Percentiles rank a stretch among this genome's conserved stretches.
Evolutionary conservation across 192 early-diverging fungal genomes (phyloP).

Genomic region (Coemansia sp.): DNA sequence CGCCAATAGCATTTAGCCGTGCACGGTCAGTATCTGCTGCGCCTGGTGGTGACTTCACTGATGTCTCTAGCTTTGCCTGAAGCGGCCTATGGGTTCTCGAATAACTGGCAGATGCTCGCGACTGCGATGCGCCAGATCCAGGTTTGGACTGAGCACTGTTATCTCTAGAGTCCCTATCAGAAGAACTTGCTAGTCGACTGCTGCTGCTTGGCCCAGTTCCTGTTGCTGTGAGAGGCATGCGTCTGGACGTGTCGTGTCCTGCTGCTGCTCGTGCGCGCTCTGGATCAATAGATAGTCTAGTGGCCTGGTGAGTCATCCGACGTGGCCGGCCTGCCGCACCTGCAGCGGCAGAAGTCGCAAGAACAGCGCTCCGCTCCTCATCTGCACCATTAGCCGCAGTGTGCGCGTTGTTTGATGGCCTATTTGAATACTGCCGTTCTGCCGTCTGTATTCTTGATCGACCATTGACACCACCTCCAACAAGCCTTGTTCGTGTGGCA

Average conservation of each 20-base stretch:
- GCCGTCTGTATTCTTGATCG: conserved; percentile 21
- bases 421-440: conserved; percentile 27
- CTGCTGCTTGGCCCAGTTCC: conserved; percentile 28
- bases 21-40: conserved; percentile 15
- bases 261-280: conserved; percentile 34
- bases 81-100: conserved; percentile 35
- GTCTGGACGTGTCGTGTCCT: conserved; percentile 12
- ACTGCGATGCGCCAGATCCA: conserved; percentile 9
- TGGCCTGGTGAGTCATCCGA: conserved; percentile 55
- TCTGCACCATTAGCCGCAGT: conserved; percentile 13
- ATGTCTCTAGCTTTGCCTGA: conserved; percentile 50
- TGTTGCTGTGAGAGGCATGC: conserved; percentile 38
- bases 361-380: conserved; percentile 26
- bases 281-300: conserved; percentile 43
- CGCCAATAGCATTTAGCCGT: conserved; percentile 7
- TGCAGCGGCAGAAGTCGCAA: conserved; percentile 43
- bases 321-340: conserved; percentile 49
- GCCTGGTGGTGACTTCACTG: conserved; percentile 8
- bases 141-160: conserved; percentile 13
- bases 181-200: conserved; percentile 17
- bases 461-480: conserved; percentile 16
- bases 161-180: conserved; percentile 29
- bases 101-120: conserved; percentile 13
- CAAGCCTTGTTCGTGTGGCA: conserved; percentile 23
- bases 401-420: conserved; percentile 13